Conservation (phyloP, 768 basidiomycete species). For the Amanita muscaria region DNA sequence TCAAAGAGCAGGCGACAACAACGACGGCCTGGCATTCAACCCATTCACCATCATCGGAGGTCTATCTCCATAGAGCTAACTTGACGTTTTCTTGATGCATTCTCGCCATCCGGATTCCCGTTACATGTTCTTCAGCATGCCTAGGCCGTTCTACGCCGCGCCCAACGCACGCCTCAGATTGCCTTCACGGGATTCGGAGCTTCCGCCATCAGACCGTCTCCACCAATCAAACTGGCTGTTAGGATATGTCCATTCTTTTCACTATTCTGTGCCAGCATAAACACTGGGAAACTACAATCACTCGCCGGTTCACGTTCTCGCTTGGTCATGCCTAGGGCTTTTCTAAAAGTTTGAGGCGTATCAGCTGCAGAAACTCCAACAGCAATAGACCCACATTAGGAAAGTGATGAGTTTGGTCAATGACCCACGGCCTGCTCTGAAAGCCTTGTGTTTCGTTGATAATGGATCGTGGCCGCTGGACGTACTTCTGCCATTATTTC, state of each 20-base stretch:
- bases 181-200: constrained; percentile 46
- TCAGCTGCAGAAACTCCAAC: constrained; percentile 44
- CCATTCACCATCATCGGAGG: too few relatives aligned
- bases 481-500: constrained; percentile 57
- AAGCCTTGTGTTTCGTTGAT: constrained; percentile 54
- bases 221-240: too few relatives aligned
- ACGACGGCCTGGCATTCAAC: too few relatives aligned
- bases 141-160: constrained; percentile 58
- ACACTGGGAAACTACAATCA: constrained; percentile 43
- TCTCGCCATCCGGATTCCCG: constrained; percentile 59
- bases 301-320: constrained; percentile 64
- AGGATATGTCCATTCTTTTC: too few relatives aligned
- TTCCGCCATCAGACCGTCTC: too few relatives aligned
- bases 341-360: constrained; percentile 65
- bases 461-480: not conserved
- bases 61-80: too few relatives aligned
- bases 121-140: constrained; percentile 55
- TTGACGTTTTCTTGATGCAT: constrained; percentile 56
- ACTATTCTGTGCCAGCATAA: constrained; percentile 78
- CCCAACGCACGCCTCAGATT: constrained; percentile 64
- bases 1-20: too few relatives aligned
- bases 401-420: constrained; percentile 87
- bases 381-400: constrained; percentile 58
- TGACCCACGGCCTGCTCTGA: constrained; percentile 64
- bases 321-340: constrained; percentile 90